Base-by-base conservation (phyloP, 306 rosid species). In the Dalbergia cochinchinensis region DNA sequence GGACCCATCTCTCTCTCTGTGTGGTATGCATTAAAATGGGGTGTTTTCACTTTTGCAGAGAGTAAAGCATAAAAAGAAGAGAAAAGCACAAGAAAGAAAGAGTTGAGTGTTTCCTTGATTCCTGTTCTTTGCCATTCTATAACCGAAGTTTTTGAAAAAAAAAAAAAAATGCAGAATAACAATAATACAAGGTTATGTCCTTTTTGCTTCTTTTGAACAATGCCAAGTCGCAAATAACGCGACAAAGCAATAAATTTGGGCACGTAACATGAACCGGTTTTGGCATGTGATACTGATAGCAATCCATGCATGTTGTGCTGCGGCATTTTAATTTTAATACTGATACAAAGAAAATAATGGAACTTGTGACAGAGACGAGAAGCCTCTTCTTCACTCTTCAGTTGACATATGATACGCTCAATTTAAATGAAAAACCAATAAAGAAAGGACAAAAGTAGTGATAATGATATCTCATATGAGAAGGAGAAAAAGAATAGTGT, bases 1-100 rank as follows among this genome's bases (percentile, higher is more conserved):
- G 57, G 70, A 50, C 74, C 82, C 85, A 13, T 11, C 34, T 33
- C 16, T 37, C 41, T 37, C 18, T 62, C 72, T 69, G 53, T 85
- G 35, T 16, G 42, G 60, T 53, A 3, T 72, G 75, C 87, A 79
- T 82, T 83, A 83, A 87, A 87, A 82, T 83, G 83, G 68, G 73
- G 69, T 74, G 59, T 66, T 64, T 67, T 77, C 69, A 66, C 91
- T 85, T 87, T 85, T 78, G 72, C 87, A 85, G 87, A 4, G 85
- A 51, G 69, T 44, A 64, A 60, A 82, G 79, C 87, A 82, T 83
- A 11, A 87, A 85, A 87, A 85, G 89, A 83, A 87, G 87, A 80
- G 83, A 83, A 82, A 87, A 72, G 84, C 71, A 45, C 41, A 50
- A 35, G 79, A 79, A 80, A 79, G 85, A 48, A 61, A 68, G 86